Conservation (phyloP, 805 yeast species). For the Wickerhamomyces ciferrii region DNA sequence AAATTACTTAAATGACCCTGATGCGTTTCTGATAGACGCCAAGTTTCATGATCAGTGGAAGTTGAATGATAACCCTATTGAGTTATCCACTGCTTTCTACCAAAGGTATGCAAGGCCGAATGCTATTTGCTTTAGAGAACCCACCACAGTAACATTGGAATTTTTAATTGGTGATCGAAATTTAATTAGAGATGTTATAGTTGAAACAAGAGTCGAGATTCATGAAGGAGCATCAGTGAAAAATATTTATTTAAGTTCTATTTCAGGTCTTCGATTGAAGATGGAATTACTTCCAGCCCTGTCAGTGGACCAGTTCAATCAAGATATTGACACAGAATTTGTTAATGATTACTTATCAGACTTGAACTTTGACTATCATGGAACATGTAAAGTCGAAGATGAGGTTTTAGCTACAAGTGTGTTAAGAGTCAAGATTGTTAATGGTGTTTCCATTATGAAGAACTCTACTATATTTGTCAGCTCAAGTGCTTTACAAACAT, state of each 20-base stretch:
- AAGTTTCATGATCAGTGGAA: conserved; percentile 10
- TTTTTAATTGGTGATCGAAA: neutral
- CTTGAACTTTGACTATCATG: conserved; percentile 4
- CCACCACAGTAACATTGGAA: conserved; percentile 1
- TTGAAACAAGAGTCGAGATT: neutral
- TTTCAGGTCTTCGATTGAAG: conserved; percentile 37
- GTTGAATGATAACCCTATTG: conserved; percentile 3
- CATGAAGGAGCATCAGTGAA: conserved; percentile 20
- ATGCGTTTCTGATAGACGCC: conserved; percentile 12
- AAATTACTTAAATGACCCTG: conserved; percentile 1
- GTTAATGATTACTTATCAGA: conserved; percentile 6
- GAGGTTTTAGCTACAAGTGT: conserved; percentile 9
- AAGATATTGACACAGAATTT: conserved; percentile 22
- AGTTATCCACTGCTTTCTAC: conserved; percentile 9
- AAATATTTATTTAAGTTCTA: conserved; percentile 6
- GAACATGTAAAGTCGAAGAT: conserved; percentile 8
- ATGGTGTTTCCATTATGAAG: conserved; percentile 13
- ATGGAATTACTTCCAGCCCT: conserved; percentile 41
- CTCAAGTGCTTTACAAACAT: neutral
- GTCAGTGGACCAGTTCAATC: conserved; percentile 34
- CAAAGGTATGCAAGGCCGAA: conserved; percentile 1
- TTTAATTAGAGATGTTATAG: neutral
- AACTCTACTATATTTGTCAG: conserved; percentile 6
- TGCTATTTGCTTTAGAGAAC: conserved; percentile 8
- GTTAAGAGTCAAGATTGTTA: conserved; percentile 13